phyloP scores from a whole-genome alignment of 345 rosid genomes.

The Brassica napus region DNA sequence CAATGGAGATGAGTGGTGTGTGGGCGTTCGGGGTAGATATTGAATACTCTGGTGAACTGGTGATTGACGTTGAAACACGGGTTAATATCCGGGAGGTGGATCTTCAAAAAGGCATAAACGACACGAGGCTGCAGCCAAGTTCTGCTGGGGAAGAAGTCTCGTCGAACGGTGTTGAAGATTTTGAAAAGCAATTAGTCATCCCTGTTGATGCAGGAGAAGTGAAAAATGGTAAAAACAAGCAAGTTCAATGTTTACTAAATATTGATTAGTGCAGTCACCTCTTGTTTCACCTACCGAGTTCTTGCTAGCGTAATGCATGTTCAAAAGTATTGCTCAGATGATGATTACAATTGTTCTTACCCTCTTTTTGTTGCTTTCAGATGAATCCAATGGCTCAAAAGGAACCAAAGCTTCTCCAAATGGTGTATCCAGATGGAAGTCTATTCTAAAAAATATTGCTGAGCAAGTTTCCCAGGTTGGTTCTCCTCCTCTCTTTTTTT shows the following conservation, averaged over 20 bases:
- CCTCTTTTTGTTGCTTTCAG: slow-evolving; percentile 24
- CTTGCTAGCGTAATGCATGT: no score
- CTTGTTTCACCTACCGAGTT: no score
- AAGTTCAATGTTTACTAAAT: slow-evolving; percentile 35
- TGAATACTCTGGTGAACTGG: slow-evolving; percentile 80
- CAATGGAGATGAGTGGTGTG: slow-evolving; percentile 71
- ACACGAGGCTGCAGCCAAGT: slow-evolving; percentile 47
- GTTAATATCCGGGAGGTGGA: slow-evolving; percentile 67
- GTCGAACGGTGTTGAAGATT: slow-evolving; percentile 57
- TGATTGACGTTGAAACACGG: slow-evolving; percentile 76
- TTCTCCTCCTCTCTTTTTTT: background rate
- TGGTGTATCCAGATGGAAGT: slow-evolving; percentile 45
- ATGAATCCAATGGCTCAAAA: slow-evolving; percentile 30
- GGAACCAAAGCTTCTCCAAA: slow-evolving; percentile 33
- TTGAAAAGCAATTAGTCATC: slow-evolving; percentile 61
- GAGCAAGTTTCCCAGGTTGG: slow-evolving; percentile 44
- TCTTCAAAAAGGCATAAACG: slow-evolving; percentile 57
- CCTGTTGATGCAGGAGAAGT: slow-evolving; percentile 49
- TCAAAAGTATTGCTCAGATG: slow-evolving; percentile 19
- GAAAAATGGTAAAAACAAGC: slow-evolving; percentile 46
- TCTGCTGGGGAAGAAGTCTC: slow-evolving; percentile 49
- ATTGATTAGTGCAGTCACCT: slow-evolving; percentile 49
- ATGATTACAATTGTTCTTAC: background rate
- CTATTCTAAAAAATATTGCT: slow-evolving; percentile 36
- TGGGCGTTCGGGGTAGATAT: slow-evolving; percentile 93